Evolutionary conservation across 257 asterid species (phyloP).

Genomic region (Ehretia macrophylla): DNA sequence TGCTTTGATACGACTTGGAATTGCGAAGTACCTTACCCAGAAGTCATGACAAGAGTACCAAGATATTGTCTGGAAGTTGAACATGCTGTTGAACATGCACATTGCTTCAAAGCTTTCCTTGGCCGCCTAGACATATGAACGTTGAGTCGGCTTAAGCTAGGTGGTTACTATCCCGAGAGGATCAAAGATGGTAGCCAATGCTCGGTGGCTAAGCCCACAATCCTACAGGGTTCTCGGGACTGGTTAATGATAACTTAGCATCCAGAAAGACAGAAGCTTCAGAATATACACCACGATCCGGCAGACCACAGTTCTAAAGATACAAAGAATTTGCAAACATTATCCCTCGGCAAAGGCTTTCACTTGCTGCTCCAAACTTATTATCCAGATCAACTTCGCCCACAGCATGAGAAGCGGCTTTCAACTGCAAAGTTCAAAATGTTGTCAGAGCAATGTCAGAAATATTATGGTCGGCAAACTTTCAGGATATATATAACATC

Average conservation of each 20-base stretch:
- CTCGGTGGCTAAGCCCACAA: conserved; percentile 46
- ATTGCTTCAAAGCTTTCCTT: no score
- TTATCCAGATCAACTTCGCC: conserved; percentile 82
- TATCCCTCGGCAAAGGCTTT: conserved; percentile 91
- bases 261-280: conserved; percentile 5
- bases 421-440: conserved; percentile 46
- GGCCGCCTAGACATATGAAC: no score
- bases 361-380: conserved; percentile 77
- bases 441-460: neutral
- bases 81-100: no score
- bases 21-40: no score
- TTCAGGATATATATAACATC: neutral
- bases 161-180: no score
- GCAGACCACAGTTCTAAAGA: conserved; percentile 33
- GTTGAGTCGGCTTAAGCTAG: no score
- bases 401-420: conserved; percentile 91
- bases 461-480: neutral
- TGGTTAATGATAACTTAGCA: neutral
- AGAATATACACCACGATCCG: neutral
- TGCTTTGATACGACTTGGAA: no score
- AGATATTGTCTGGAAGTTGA: no score
- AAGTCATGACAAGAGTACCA: no score
- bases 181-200: conserved; percentile 39
- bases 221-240: conserved; percentile 22
- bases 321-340: conserved; percentile 96